These are phyloP conservation scores for Stellera chamaejasme DNA, from an alignment of 345 rosid genomes.

Conservation along the genomic window DNA sequence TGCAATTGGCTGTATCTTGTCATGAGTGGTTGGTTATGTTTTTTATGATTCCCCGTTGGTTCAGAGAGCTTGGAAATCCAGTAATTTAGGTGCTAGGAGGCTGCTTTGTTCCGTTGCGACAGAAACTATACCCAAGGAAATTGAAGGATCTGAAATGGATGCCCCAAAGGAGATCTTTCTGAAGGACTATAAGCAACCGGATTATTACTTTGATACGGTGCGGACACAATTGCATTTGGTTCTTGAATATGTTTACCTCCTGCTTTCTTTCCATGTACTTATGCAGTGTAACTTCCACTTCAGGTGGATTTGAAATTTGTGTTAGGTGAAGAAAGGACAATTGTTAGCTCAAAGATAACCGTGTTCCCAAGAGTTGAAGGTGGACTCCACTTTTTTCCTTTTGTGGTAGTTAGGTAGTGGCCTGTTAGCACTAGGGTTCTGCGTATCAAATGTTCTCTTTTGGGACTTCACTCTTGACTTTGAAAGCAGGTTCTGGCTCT, in stretches of 20 bases:
- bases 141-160: slow-evolving; percentile 69
- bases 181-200: slow-evolving; percentile 90
- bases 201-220: slow-evolving; percentile 87
- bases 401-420: not conserved
- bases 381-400: slow-evolving; percentile 14
- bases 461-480: not conserved
- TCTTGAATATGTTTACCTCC: slow-evolving; percentile 8
- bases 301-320: slow-evolving; percentile 83
- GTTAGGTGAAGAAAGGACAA: slow-evolving; percentile 91
- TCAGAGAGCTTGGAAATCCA: slow-evolving; percentile 48
- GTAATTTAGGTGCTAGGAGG: slow-evolving; percentile 21
- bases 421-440: not conserved
- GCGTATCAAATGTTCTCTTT: slow-evolving; percentile 1
- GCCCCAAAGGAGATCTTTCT: slow-evolving; percentile 83
- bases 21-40: slow-evolving; percentile 15
- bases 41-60: slow-evolving; percentile 13
- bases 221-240: slow-evolving; percentile 2
- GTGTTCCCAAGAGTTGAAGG: slow-evolving; percentile 80
- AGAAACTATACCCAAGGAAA: slow-evolving; percentile 45
- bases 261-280: slow-evolving; percentile 9
- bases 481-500: slow-evolving; percentile 48
- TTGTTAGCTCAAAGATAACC: slow-evolving; percentile 73
- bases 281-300: slow-evolving; percentile 11
- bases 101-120: slow-evolving; percentile 75
- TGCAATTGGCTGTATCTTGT: not conserved